These are phyloP conservation scores for Malus fusca DNA, from an alignment of 306 rosid genomes.

Conservation along the genomic window DNA sequence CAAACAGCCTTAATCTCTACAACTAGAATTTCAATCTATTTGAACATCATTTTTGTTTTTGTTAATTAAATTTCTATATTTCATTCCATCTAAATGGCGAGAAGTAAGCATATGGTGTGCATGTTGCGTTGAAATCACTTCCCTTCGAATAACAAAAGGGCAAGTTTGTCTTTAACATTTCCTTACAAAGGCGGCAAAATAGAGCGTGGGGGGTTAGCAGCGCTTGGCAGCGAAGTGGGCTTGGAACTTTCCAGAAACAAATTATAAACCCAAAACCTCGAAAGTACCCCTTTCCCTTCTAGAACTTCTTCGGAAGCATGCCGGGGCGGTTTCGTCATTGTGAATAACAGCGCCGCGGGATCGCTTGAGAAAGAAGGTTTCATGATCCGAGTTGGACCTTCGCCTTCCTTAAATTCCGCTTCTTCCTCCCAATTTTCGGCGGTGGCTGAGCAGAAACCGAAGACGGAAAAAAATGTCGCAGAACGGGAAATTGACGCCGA, in stretches of 20 bases:
- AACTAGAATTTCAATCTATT: no score
- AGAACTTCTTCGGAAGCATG: background rate
- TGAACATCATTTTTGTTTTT: no score
- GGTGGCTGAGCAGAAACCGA: background rate
- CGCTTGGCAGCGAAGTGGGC: background rate
- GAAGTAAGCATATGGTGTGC: no score
- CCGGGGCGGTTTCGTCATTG: background rate
- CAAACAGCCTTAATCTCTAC: no score
- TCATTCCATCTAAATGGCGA: no score
- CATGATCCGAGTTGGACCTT: background rate
- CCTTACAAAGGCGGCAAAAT: background rate
- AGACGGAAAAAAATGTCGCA: slow-evolving; percentile 29
- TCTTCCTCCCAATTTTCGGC: background rate
- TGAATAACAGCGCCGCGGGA: background rate
- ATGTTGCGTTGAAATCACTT: no score
- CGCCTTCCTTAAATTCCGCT: background rate
- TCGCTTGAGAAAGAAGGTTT: background rate
- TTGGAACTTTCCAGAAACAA: background rate
- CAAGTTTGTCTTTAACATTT: background rate
- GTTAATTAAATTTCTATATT: no score
- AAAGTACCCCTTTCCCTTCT: background rate
- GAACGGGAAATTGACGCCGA: slow-evolving; percentile 75
- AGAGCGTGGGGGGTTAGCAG: no score
- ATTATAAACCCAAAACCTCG: background rate
- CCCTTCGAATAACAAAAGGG: no score